A percentile compares a stretch with the other conserved stretches of the same genome.
These are phyloP conservation scores for Suillus hirtellus DNA, from an alignment of 768 basidiomycete species.

Conservation along the genomic window DNA sequence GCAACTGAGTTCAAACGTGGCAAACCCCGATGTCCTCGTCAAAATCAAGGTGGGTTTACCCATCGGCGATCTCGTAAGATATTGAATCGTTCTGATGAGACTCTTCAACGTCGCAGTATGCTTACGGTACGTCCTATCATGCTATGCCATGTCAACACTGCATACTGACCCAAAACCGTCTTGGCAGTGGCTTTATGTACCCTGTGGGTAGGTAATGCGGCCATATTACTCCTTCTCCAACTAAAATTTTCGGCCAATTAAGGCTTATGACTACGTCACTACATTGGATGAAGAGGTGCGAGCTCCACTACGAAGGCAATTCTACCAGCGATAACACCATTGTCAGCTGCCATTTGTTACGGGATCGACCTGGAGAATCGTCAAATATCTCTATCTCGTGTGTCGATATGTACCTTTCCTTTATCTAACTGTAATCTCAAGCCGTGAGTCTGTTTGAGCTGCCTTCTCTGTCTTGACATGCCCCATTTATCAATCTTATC, in stretches of 20 bases:
- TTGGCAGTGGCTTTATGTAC: background rate
- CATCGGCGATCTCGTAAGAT: background rate
- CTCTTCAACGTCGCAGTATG: background rate
- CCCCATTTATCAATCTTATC: background rate
- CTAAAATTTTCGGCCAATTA: background rate
- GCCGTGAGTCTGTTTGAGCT: background rate
- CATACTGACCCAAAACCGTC: background rate
- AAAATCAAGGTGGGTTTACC: background rate
- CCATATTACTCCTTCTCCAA: background rate
- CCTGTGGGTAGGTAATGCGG: conserved; percentile 1
- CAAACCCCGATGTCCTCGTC: background rate
- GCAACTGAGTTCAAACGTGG: background rate
- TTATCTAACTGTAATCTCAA: background rate
- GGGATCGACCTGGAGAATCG: conserved; percentile 1
- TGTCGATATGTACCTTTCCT: conserved; percentile 10
- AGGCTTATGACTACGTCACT: conserved; percentile 8
- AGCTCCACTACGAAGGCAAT: background rate
- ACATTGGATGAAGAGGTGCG: conserved; percentile 12
- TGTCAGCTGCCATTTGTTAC: conserved; percentile 1
- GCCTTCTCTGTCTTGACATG: background rate
- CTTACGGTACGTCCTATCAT: conserved; percentile 1
- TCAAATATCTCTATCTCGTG: conserved; percentile 16
- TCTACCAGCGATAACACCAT: background rate
- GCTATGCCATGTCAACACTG: background rate
- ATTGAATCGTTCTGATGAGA: background rate